Base-by-base conservation (phyloP, 495 filamentous ascomycete species). In the Aspergillus steynii region DNA sequence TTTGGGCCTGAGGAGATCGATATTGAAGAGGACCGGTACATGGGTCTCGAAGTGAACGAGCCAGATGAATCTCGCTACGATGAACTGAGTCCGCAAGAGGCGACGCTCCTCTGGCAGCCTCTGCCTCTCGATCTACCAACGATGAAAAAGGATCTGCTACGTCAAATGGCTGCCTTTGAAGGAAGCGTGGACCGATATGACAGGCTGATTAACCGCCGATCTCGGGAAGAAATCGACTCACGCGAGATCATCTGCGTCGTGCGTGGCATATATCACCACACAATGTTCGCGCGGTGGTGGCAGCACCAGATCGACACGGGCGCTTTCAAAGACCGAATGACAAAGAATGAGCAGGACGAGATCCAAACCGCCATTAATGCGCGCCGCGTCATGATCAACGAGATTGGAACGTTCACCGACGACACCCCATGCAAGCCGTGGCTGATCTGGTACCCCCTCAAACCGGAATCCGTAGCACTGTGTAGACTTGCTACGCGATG, bases 201-300 rank as follows among this genome's bases (percentile, higher is more conserved):
- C 9, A 12, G 37, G 37, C 10, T 42, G 1, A 42, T 42, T 8
- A 12, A 15, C 37, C 37, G 10, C 9, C 10, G 37, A 12, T 42
- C 9, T 42, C 9, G 9, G 37, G 37, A 1, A 42, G 37, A 14
- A 42, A 15, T 14, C 1, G 37, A 42, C 9, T 42, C 12, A 42
- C 31, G 6, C 31, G 31, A 34, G 5, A 34, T 34, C 31, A n/a
- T n/a, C 4, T 68, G 66, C 42, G 47, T 71, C 28, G 29, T 66
- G 0, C 60, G 61, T n/a, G 63, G 68, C 3, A 65, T 71, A 42
- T 68, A 66, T 56, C 65, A 71, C 53, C 55, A 66, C 32, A 64
- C 65, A 1, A 63, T 65, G 52, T 71, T 68, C 52, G 65, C 64
- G 12, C 56, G 60, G 14, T 69, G 68, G 63, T 72, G 68, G 59